Evolutionary conservation across 2,329 filamentous ascomycete genomes (phyloP), one percentile per base, ranked within the genome.

Genomic region (Gnomoniopsis smithogilvyi): DNA sequence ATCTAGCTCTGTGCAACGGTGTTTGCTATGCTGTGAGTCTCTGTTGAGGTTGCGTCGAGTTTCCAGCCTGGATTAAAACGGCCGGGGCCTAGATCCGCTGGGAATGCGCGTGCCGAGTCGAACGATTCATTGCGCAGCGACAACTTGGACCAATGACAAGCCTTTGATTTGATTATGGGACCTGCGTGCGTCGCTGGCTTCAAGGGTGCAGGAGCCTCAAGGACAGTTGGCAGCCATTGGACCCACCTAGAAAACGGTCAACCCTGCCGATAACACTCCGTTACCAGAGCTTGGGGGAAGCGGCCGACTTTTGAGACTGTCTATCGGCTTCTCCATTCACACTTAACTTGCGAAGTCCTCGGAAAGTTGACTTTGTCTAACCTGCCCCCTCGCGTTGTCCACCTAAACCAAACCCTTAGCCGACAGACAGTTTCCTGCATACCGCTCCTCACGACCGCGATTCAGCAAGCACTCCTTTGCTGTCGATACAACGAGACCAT

Each of bases 131-230:
- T 19, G 33, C 15, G 36, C 36, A 38, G 36, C 26, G 26, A 30
- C 36, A 38, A 7, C 19, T 30, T 53, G 17, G 48, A 19, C 60
- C 60, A 62, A 62, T 58, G 34, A 50, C 47, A 51, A 38, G 24
- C 17, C 15, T 2, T 36, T 62, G 60, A 62, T 62, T 62, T 62
- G 56, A 47, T 56, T 50, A 7, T 47, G 30, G 45, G 56, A 38
- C 26, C 52, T 41, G 8, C 26, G 8, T 30, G 26, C 26, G 26
- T 30, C 26, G 26, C 26, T 54, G 43, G 52, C 52, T 54, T 34
- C 52, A 47, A 30, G 52, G 52, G 52, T 8, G 4, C 26, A 30
- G 26, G 26, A 30, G 26, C 26, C 43, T 24, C 3, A 47, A 47
- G 21, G 21, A 47, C 45, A 47, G 21, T 19, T 47, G 45, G 45